phyloP scores from a whole-genome alignment of 352 stramenopile species.

The Globisporangium alternatum region DNA sequence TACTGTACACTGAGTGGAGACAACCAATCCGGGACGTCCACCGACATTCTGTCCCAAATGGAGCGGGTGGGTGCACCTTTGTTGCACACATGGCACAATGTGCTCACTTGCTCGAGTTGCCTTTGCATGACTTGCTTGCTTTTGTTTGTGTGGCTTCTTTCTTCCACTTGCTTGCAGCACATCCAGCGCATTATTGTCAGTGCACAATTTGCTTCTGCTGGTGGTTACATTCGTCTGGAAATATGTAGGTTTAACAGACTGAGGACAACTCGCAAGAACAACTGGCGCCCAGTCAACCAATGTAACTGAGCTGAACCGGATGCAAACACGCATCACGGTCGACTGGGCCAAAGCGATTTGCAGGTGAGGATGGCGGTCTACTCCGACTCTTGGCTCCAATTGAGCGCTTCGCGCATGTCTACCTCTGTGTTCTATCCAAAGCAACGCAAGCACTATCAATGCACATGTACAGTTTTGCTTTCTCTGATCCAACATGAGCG shows the following conservation, averaged over 20 bases:
- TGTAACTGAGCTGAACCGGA: not conserved
- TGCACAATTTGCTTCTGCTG: not conserved
- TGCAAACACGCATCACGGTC: not conserved
- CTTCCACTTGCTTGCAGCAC: not conserved
- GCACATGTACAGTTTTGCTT: not conserved
- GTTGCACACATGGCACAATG: not conserved
- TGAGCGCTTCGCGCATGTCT: not conserved
- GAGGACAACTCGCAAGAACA: not conserved
- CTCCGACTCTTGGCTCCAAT: not conserved
- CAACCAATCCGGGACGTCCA: not conserved
- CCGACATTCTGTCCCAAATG: not conserved
- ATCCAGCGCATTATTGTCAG: not conserved
- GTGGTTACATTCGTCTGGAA: not conserved
- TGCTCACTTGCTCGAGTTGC: not conserved
- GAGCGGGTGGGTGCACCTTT: not conserved
- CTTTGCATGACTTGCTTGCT: not conserved
- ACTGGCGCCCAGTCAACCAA: not conserved
- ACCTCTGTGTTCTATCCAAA: not conserved
- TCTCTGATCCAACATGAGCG: not conserved
- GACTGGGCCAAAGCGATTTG: not conserved
- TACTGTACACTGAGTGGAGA: not conserved
- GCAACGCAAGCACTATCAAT: not conserved
- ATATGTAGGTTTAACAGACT: not conserved
- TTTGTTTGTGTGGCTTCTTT: not conserved
- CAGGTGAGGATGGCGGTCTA: not conserved